Evolutionary conservation across 805 yeast species (phyloP), one percentile per base, ranked within the genome.

Genomic region (Nakazawaea peltata): DNA sequence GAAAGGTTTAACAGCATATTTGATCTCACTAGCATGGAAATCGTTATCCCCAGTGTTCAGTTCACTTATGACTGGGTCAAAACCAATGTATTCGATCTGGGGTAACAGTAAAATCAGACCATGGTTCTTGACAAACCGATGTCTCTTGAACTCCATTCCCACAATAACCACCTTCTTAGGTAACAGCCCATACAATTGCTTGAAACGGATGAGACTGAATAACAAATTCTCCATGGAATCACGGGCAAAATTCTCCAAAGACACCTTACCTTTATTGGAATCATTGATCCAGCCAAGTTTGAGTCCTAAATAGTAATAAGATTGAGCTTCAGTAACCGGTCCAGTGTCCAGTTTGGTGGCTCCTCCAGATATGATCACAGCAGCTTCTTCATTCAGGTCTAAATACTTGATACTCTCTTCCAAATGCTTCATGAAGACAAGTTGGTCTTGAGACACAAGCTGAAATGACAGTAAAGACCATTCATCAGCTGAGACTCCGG

Each of bases 221-320:
- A 81, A 41, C 5, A 83, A 69, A 52, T 84, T 84, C 49, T 84
- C 94, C 49, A 79, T 79, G 1, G 92, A 81, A 53, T 84, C 94
- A 26, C 85, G 57, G 0, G 94, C 86, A 50, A 54, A 79, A 44
- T 81, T 88, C 48, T 84, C 95, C 1, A 76, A 56, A 5, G 61
- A 41, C 1, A 79, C 54, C 31, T 61, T 31, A n/a, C 14, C 26
- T 11, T 22, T 28, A 26, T 32, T 26, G 25, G 40, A 19, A 15
- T 30, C 31, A 22, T 21, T 29, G 26, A 36, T 43, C 39, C 42
- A 32, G 8, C 53, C 60, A 32, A 74, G 43, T 11, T 54, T 49
- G 24, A 46, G 27, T 1, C 74, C 69, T 15, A 77, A 56, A 12
- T 62, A 46, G 36, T 59, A 65, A 50, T 81, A 83, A 9, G 82